Conservation (phyloP, 2,329 filamentous ascomycete species). For the Sporothrix luriei region DNA sequence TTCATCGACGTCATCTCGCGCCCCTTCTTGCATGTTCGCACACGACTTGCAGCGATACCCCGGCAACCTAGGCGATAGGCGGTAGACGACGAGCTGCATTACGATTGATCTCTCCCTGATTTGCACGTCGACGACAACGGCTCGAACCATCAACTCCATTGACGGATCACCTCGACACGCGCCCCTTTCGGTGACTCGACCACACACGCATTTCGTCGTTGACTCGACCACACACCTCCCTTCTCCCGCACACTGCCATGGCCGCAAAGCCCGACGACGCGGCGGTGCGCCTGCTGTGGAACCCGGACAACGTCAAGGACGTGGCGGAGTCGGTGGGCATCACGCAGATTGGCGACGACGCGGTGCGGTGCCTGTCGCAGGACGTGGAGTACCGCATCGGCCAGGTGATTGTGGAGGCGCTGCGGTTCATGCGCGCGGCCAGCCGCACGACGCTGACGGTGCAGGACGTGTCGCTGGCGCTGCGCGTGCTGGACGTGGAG, state of each 20-base stretch:
- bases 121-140: neutral
- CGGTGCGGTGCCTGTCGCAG: constrained; percentile 82
- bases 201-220: too few relatives aligned
- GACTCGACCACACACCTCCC: neutral
- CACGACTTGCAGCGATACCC: neutral
- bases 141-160: neutral
- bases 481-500: constrained; percentile 87
- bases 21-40: neutral
- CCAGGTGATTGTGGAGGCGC: constrained; percentile 88
- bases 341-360: constrained; percentile 76
- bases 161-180: neutral
- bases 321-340: constrained; percentile 96
- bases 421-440: constrained; percentile 93
- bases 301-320: constrained; percentile 91
- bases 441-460: constrained; percentile 85
- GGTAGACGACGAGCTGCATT: neutral
- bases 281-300: constrained; percentile 70
- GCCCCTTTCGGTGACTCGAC: too few relatives aligned
- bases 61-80: neutral
- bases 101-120: neutral
- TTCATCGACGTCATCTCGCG: constrained; percentile 8
- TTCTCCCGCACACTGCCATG: neutral
- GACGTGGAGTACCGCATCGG: constrained; percentile 95
- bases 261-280: constrained; percentile 28
- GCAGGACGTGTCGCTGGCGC: constrained; percentile 83